Conservation (phyloP, 768 basidiomycete species). For the Mycena pura region DNA sequence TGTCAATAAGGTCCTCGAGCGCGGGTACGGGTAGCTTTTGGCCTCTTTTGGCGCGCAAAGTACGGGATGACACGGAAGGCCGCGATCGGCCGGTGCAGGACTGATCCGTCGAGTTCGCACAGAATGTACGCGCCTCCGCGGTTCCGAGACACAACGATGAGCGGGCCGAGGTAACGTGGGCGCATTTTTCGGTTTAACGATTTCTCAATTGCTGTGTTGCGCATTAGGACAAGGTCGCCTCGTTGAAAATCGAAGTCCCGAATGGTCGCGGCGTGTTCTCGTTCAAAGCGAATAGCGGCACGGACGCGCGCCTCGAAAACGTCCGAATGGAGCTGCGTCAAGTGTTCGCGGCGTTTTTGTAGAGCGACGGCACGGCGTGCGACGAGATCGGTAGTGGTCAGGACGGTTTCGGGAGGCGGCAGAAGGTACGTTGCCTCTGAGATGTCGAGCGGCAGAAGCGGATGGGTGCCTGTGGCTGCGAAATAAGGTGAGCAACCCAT, state of each 20-base stretch:
- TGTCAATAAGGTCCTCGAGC: too few relatives aligned
- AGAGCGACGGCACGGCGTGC: conserved; percentile 26
- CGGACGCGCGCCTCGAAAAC: conserved; percentile 14
- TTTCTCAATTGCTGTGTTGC: conserved; percentile 40
- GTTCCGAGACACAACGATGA: conserved; percentile 35
- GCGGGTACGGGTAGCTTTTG: conserved; percentile 1
- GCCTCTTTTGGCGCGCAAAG: conserved; percentile 19
- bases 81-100: conserved; percentile 26
- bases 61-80: conserved; percentile 34
- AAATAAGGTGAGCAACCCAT: conserved; percentile 28
- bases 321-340: conserved; percentile 13
- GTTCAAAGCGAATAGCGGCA: conserved; percentile 24
- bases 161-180: conserved; percentile 40
- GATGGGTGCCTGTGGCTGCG: conserved; percentile 23
- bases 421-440: conserved; percentile 2
- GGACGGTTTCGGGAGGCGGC: conserved; percentile 17
- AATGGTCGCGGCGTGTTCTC: conserved; percentile 29
- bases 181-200: conserved; percentile 37
- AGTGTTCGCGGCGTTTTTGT: conserved; percentile 24
- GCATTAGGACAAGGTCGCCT: conserved; percentile 35
- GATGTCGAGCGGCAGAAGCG: conserved; percentile 26
- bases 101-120: conserved; percentile 15
- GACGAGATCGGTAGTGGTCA: conserved; percentile 34
- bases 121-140: conserved; percentile 32
- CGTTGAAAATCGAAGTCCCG: conserved; percentile 34